Percentiles rank a stretch among this genome's conserved stretches.
Conservation (phyloP, 2,329 filamentous ascomycete genomes). For the Talaromyces sp. region DNA sequence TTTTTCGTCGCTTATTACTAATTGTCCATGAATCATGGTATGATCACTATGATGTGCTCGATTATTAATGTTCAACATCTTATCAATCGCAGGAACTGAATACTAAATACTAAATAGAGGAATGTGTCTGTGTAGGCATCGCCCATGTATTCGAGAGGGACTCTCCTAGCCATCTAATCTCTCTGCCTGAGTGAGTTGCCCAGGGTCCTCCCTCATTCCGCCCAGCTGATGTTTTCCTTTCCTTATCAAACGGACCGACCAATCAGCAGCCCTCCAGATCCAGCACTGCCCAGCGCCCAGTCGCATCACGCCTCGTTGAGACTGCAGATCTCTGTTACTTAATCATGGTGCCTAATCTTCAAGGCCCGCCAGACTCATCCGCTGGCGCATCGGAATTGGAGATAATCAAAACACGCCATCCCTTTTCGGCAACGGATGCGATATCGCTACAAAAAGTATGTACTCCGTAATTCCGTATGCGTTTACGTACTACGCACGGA, state of each 20-base stretch:
- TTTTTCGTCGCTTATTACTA: not conserved
- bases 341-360: conserved; percentile 2
- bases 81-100: no score
- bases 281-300: not conserved
- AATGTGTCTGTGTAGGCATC: no score
- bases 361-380: not conserved
- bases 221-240: not conserved
- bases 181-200: not conserved
- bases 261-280: not conserved
- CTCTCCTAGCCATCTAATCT: not conserved
- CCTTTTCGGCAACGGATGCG: conserved; percentile 1
- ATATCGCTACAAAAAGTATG: not conserved
- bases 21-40: not conserved
- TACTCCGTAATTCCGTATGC: not conserved
- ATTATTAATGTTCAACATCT: not conserved
- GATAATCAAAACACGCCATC: not conserved
- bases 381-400: no score
- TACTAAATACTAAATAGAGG: no score
- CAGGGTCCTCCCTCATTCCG: not conserved
- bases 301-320: not conserved
- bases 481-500: not conserved
- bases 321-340: not conserved
- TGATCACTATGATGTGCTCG: not conserved
- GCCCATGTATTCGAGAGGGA: no score
- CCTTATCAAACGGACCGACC: not conserved